These are phyloP conservation scores for Amborella trichopoda DNA, from an alignment of 164 flowering plant species.

Conservation along the genomic window DNA sequence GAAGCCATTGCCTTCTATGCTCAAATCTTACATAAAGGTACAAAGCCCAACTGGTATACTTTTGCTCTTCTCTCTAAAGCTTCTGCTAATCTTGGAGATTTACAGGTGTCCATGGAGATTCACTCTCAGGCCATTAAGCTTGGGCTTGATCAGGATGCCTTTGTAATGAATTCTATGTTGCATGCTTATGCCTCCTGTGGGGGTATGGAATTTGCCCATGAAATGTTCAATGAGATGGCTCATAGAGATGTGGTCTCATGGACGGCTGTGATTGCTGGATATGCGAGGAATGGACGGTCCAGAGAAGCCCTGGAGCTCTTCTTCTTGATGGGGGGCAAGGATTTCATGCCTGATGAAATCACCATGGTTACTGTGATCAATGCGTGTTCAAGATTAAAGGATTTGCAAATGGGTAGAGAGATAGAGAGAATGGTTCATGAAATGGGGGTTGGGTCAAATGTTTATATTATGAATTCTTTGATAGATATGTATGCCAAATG, in stretches of 20 bases:
- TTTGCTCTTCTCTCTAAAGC: conserved; percentile 40
- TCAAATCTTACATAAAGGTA: conserved; percentile 22
- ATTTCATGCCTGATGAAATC: conserved; percentile 32
- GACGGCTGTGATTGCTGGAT: conserved; percentile 56
- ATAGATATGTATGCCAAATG: conserved; percentile 61
- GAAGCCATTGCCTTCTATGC: conserved; percentile 31
- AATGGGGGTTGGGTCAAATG: conserved; percentile 32
- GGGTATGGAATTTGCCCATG: conserved; percentile 19
- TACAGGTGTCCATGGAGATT: conserved; percentile 31
- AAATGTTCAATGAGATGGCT: conserved; percentile 44
- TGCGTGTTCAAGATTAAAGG: conserved; percentile 27
- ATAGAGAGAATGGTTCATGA: conserved; percentile 34
- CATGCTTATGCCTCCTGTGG: conserved; percentile 41
- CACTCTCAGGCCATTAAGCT: conserved; percentile 34
- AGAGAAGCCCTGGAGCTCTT: conserved; percentile 44
- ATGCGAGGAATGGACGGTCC: conserved; percentile 15
- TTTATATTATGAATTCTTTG: conserved; percentile 28
- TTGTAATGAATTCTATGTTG: conserved; percentile 35
- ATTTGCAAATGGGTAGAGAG: conserved; percentile 22
- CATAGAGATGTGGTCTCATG: conserved; percentile 57
- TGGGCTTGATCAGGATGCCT: conserved; percentile 32
- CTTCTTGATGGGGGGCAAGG: conserved; percentile 31
- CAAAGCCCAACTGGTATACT: conserved; percentile 34
- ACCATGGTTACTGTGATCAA: conserved; percentile 45
- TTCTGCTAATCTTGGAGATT: conserved; percentile 24